Evolutionary conservation across 306 rosid genomes (phyloP).

Genomic region (Dryas drummondii): DNA sequence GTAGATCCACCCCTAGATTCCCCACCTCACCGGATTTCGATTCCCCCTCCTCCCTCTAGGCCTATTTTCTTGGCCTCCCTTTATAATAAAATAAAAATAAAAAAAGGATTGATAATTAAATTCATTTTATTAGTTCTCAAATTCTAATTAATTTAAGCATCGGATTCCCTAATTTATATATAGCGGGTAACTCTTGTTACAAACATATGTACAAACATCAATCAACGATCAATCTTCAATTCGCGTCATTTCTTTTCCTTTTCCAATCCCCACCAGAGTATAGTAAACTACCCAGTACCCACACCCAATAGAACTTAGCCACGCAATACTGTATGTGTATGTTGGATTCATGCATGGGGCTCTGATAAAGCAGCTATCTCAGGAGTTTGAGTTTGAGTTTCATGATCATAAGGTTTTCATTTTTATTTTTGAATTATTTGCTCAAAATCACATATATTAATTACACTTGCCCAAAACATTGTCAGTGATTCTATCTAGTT

Average conservation of each 20-base stretch:
- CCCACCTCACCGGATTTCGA: too few species aligned
- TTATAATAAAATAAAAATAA: too few species aligned
- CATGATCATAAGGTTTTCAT: not conserved
- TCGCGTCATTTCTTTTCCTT: slow-evolving; percentile 6
- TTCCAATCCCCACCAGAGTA: not conserved
- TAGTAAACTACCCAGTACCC: not conserved
- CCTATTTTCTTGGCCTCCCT: too few species aligned
- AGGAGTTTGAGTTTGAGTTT: not conserved
- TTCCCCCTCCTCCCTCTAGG: too few species aligned
- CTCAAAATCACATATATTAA: not conserved
- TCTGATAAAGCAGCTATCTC: slow-evolving; percentile 7
- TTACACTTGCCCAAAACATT: not conserved
- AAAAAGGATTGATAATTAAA: too few species aligned
- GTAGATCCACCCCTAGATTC: too few species aligned
- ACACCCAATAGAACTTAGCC: not conserved
- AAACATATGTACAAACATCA: not conserved
- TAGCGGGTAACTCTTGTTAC: not conserved
- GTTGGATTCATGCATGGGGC: slow-evolving; percentile 3
- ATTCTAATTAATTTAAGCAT: too few species aligned
- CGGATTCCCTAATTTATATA: too few species aligned
- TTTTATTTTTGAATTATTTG: not conserved
- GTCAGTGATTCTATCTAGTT: not conserved
- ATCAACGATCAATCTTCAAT: slow-evolving; percentile 9
- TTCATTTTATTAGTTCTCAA: too few species aligned
- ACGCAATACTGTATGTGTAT: not conserved